Evolutionary conservation across 495 filamentous ascomycete species (phyloP), one percentile per base, ranked within the genome.

Genomic region (Penicillium daleae): DNA sequence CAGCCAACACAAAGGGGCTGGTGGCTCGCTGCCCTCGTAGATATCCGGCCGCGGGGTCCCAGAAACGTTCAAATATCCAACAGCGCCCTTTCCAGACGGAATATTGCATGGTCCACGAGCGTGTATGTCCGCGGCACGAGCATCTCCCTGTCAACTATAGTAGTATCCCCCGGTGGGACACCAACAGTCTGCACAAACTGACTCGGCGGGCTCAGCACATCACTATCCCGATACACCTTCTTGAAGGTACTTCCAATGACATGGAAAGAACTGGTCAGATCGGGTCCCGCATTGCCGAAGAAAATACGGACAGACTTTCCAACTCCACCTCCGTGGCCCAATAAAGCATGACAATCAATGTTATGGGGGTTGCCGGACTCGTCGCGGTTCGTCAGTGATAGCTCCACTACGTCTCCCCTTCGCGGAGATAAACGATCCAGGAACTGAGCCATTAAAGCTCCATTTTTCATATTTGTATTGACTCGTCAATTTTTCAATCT

Each of bases 401-500:
- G 21, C 12, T 46, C 42, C 42, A 46, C 42, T 7, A 46, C 42
- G 24, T 46, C 42, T 22, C 42, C 42, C 42, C 19, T 21, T 46
- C 7, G 42, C 42, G 21, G 19, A 21, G 24, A 46, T 24, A 12
- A 46, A 46, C 2, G 42, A 21, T 24, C 42, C 42, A 12, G 42
- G 42, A 46, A 24, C 21, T 12, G 42, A 46, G 42, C 42, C 42
- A 13, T 46, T 46, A 21, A 46, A 46, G 42, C 24, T 46, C 42
- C 42, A 46, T 46, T 46, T 46, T 12, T 46, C 42, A 21, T 46
- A 46, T 8, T 46, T 46, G n/a, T 46, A 46, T 21, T 46, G 42
- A 3, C 42, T 46, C 2, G 42, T 46, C 21, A 46, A 46, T 46
- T 46, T 46, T 9, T 46, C 42, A 19, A 46, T 22, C 9, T 24